Percentiles rank a stretch among this genome's conserved stretches.
Evolutionary conservation across 768 basidiomycete species (phyloP).

Genomic region (Thelephora ganbajun): DNA sequence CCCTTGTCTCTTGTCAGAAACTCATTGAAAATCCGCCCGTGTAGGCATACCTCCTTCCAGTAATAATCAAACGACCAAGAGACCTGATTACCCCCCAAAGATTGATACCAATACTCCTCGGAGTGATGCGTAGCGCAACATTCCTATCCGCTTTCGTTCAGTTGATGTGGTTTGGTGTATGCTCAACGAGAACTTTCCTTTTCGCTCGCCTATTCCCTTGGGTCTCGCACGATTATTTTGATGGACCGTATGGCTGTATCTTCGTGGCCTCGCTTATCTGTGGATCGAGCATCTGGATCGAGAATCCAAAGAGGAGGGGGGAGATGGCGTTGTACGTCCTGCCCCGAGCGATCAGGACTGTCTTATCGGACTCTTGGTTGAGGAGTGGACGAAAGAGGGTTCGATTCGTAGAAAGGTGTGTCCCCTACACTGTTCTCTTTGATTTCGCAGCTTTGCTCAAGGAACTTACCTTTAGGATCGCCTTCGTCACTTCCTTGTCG

Average conservation of each 20-base stretch:
- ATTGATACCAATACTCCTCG: constrained; percentile 26
- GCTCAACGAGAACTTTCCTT: constrained; percentile 50
- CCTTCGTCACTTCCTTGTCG: constrained; percentile 51
- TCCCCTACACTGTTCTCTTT: constrained; percentile 1
- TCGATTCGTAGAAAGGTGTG: constrained; percentile 41
- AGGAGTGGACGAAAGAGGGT: constrained; percentile 27
- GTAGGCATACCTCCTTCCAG: constrained; percentile 62
- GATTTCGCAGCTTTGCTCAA: background rate
- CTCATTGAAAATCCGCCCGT: background rate
- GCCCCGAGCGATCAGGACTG: constrained; percentile 52
- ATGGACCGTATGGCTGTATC: constrained; percentile 59
- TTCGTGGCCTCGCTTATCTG: constrained; percentile 56
- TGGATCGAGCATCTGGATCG: constrained; percentile 68
- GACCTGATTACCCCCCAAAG: constrained; percentile 31
- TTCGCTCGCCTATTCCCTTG: constrained; percentile 49
- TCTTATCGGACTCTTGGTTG: constrained; percentile 41
- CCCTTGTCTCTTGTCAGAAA: background rate
- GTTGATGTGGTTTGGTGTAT: constrained; percentile 58
- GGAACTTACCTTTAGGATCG: constrained; percentile 23
- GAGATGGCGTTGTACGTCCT: constrained; percentile 75
- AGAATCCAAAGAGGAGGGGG: constrained; percentile 54
- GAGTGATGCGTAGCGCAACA: constrained; percentile 48
- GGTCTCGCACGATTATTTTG: constrained; percentile 69
- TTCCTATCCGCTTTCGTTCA: constrained; percentile 65
- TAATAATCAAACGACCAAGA: constrained; percentile 44